These are phyloP conservation scores for Andrographis paniculata DNA, from an alignment of 305 asterid genomes.

Conservation along the genomic window DNA sequence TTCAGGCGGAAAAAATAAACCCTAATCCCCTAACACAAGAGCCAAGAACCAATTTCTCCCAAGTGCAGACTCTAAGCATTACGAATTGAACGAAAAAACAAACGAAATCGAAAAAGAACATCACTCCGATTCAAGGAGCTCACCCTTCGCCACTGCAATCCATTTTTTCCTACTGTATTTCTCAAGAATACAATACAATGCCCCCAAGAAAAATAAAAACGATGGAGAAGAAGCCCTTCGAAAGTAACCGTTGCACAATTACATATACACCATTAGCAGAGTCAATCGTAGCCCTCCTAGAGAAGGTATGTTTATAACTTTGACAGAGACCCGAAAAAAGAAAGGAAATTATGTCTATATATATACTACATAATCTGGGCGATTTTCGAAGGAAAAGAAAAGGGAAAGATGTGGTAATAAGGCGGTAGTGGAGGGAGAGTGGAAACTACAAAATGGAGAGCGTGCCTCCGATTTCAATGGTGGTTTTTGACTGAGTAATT, in stretches of 20 bases:
- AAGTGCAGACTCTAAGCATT: too few relatives aligned
- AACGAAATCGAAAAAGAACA: not conserved
- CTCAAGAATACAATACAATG: not conserved
- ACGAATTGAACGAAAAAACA: too few relatives aligned
- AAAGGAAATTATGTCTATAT: too few relatives aligned
- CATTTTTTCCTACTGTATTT: constrained; percentile 23
- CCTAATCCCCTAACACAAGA: too few relatives aligned
- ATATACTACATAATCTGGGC: too few relatives aligned
- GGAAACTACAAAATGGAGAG: too few relatives aligned
- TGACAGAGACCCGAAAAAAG: constrained; percentile 21
- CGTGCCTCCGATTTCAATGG: too few relatives aligned
- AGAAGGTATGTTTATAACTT: constrained; percentile 23
- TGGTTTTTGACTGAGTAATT: too few relatives aligned
- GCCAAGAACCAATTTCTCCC: too few relatives aligned
- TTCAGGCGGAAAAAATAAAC: too few relatives aligned
- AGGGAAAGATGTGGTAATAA: constrained; percentile 14
- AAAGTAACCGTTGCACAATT: constrained; percentile 22
- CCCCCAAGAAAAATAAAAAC: not conserved
- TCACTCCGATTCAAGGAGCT: constrained; percentile 20
- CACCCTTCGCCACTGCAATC: constrained; percentile 43
- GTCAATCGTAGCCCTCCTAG: constrained; percentile 13
- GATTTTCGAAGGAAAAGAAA: not conserved
- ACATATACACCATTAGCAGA: constrained; percentile 11
- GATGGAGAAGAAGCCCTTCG: not conserved
- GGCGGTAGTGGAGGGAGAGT: constrained; percentile 23